Evolutionary conservation across 805 yeast species (phyloP), one percentile per base, ranked within the genome.

Genomic region (Nakazawaea holstii): DNA sequence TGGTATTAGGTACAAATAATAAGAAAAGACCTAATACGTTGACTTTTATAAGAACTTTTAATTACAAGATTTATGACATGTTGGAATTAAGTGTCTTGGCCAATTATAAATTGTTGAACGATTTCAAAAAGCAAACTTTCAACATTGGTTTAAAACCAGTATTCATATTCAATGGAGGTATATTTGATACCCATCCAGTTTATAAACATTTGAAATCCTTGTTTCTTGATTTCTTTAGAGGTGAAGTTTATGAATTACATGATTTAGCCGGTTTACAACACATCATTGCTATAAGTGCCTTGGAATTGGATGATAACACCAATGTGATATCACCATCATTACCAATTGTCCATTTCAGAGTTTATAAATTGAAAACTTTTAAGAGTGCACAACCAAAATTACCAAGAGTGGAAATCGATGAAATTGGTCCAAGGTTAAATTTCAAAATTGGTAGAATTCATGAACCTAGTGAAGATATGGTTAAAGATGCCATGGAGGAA

Each of bases 211-310:
- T 90, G 53, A 92, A 92, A 68, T 89, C 97, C 0, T 72, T 91
- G 54, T 90, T 94, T 59, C 60, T 94, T 54, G 99, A 94, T 67
- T 85, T 94, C 64, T 94, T 84, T 76, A 76, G 95, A 56, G 98
- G 90, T 40, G 89, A 87, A 55, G 81, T 76, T 46, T 81, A 90
- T 24, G 84, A 80, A 49, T 70, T 85, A 58, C 90, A 89, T 60
- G 99, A 94, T 64, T 95, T 92, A 39, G 95, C 97, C 2, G 97
- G 97, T 42, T 73, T 94, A 55, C 98, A 94, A 67, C 87, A 88
- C 63, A 84, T 94, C 45, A 89, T 94, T 55, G 78, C 96, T 3
- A 68, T 94, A 47, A 79, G 89, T 32, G 82, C 84, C 1, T 83
- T 84, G 14, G 83, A 82, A 57, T 81, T 80, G 48, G 94, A 87